Conservation (phyloP, 169 alveolate genomes). For the Plasmodium billcollinsi region DNA sequence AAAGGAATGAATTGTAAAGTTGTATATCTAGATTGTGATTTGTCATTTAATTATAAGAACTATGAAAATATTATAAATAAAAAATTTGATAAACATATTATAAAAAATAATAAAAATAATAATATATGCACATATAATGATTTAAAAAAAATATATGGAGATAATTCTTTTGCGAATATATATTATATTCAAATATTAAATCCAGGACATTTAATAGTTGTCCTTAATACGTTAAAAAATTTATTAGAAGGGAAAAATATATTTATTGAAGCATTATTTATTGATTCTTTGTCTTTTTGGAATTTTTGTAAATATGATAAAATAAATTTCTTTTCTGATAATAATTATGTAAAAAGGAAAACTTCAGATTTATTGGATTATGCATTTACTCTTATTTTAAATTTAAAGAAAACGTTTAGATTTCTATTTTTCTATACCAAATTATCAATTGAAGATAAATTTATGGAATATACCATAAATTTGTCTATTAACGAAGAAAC, state of each 20-base stretch:
- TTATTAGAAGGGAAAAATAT: conserved; percentile 41
- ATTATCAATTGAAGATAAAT: conserved; percentile 48
- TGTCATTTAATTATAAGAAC: conserved; percentile 52
- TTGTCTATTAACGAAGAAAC: conserved; percentile 20
- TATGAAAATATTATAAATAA: conserved; percentile 45
- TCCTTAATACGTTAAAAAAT: conserved; percentile 62
- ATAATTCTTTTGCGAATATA: conserved; percentile 52
- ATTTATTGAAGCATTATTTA: conserved; percentile 48
- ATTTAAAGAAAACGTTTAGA: conserved; percentile 48
- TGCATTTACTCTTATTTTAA: conserved; percentile 73
- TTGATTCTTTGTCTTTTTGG: conserved; percentile 74
- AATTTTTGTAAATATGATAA: conserved; percentile 70
- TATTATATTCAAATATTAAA: conserved; percentile 66
- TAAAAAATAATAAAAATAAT: not conserved
- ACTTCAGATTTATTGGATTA: conserved; percentile 61
- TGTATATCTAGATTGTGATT: conserved; percentile 61
- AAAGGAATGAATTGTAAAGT: conserved; percentile 74
- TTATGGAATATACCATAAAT: conserved; percentile 61
- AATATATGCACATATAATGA: not conserved
- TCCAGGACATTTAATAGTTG: conserved; percentile 69
- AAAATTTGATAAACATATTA: conserved; percentile 37
- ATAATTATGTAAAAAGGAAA: conserved; percentile 59
- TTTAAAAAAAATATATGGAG: conserved; percentile 30
- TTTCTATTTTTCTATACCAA: conserved; percentile 68
- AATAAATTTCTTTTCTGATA: conserved; percentile 72